Conservation (phyloP, 495 filamentous ascomycete genomes). For the Cercophora scortea region DNA sequence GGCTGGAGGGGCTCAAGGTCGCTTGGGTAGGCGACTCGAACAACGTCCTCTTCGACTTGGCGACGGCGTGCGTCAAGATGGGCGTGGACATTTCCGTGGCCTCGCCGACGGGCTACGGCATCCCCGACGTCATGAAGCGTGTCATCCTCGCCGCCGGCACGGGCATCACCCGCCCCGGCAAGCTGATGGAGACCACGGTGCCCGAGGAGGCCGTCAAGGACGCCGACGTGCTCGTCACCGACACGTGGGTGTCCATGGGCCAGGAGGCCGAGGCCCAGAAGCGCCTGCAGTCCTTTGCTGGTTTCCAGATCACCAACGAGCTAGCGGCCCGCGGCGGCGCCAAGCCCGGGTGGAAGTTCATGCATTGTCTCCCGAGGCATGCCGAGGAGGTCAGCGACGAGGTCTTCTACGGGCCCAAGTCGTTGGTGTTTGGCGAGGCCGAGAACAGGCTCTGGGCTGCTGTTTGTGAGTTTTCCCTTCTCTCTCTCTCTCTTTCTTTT, state of each 20-base stretch:
- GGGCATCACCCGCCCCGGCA: slow-evolving; percentile 51
- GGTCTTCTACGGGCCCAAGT: slow-evolving; percentile 78
- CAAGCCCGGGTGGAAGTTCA: slow-evolving; percentile 88
- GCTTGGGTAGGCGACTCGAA: slow-evolving; percentile 97
- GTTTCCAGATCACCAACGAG: slow-evolving; percentile 82
- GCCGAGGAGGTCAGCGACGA: slow-evolving; percentile 89
- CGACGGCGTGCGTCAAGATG: slow-evolving; percentile 75
- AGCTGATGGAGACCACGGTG: slow-evolving; percentile 61
- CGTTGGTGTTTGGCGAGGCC: slow-evolving; percentile 84
- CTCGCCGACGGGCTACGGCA: slow-evolving; percentile 73
- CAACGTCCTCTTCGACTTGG: slow-evolving; percentile 91
- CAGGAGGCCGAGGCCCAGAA: slow-evolving; percentile 77
- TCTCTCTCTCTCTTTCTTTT: not conserved
- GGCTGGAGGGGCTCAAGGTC: slow-evolving; percentile 75
- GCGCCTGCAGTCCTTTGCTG: slow-evolving; percentile 71
- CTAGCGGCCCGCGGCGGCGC: slow-evolving; percentile 79
- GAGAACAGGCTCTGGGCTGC: slow-evolving; percentile 93
- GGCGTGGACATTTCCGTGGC: slow-evolving; percentile 81
- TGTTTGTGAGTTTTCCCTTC: slow-evolving; percentile 44
- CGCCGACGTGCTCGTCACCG: slow-evolving; percentile 86
- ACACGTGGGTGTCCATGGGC: slow-evolving; percentile 97
- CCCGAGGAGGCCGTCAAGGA: slow-evolving; percentile 85
- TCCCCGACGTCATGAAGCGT: slow-evolving; percentile 60
- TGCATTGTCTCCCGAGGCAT: slow-evolving; percentile 97
- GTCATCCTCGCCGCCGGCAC: slow-evolving; percentile 56